Evolutionary conservation across 371 early-diverging fungal genomes (phyloP).

Genomic region (Mucor racemosus): DNA sequence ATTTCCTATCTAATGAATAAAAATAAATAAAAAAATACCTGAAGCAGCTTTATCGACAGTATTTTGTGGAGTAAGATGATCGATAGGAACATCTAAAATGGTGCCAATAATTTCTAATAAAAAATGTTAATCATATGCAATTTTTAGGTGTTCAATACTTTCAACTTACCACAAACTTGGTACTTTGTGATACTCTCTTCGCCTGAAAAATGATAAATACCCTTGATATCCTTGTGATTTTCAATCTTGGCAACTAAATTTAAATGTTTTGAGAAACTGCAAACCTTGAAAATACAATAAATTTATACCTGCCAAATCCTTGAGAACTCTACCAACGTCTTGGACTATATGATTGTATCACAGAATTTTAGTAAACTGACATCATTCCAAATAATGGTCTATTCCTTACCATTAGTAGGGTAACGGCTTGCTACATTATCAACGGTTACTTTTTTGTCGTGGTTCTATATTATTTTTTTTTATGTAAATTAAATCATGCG

Average conservation of each 20-base stretch:
- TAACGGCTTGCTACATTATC: conserved; percentile 76
- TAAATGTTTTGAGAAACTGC: background rate
- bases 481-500: background rate
- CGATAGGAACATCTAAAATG: conserved; percentile 48
- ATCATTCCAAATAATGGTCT: background rate
- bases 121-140: background rate
- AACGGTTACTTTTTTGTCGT: conserved; percentile 52
- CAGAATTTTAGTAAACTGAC: background rate
- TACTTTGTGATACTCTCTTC: conserved; percentile 77
- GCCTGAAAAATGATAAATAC: conserved; percentile 74
- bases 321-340: conserved; percentile 71
- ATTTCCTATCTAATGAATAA: background rate
- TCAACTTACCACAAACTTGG: conserved; percentile 70
- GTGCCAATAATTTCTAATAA: conserved; percentile 54
- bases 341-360: conserved; percentile 42
- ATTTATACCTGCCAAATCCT: conserved; percentile 58
- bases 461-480: conserved; percentile 23
- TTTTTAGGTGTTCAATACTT: background rate
- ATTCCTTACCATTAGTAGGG: conserved; percentile 74
- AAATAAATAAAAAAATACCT: conserved; percentile 27
- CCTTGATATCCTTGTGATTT: conserved; percentile 53
- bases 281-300: background rate
- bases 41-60: conserved; percentile 46
- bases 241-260: conserved; percentile 43
- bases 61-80: conserved; percentile 59